A percentile compares a stretch with the other conserved stretches of the same genome.
phyloP scores from a whole-genome alignment of 139 green algal species.

The Coelastrella sp. region DNA sequence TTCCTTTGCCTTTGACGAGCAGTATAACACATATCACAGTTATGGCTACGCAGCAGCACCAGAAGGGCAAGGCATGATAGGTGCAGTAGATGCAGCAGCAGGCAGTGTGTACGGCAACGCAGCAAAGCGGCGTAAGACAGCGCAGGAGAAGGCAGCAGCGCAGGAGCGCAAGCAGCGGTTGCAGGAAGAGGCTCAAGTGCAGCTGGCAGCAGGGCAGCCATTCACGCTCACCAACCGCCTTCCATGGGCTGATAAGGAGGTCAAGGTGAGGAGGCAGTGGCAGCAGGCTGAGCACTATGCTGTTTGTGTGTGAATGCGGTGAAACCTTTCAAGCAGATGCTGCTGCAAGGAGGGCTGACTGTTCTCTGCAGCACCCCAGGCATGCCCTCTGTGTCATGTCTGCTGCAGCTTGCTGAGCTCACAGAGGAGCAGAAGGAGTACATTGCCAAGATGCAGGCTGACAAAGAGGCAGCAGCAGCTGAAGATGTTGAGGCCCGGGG shows the following conservation, averaged over 20 bases:
- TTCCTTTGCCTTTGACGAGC: slow-evolving; percentile 86
- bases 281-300: not conserved
- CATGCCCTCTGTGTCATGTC: too few species aligned
- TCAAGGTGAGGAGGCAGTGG: slow-evolving; percentile 29
- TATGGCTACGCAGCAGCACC: slow-evolving; percentile 56
- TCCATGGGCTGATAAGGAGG: slow-evolving; percentile 87
- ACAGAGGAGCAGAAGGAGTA: slow-evolving; percentile 93
- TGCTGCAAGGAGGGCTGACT: not conserved
- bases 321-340: not conserved
- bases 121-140: slow-evolving; percentile 73
- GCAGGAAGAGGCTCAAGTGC: slow-evolving; percentile 24
- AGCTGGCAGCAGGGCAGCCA: slow-evolving; percentile 55
- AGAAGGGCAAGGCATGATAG: slow-evolving; percentile 55
- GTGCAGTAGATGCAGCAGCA: slow-evolving; percentile 49
- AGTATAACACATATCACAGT: slow-evolving; percentile 92
- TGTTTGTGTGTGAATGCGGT: not conserved
- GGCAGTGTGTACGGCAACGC: slow-evolving; percentile 25
- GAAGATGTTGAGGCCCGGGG: slow-evolving; percentile 56
- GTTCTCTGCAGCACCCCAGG: too few species aligned
- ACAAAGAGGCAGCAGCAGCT: slow-evolving; percentile 65
- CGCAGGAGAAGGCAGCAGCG: slow-evolving; percentile 59
- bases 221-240: slow-evolving; percentile 69
- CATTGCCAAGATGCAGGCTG: slow-evolving; percentile 76
- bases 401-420: slow-evolving; percentile 64
- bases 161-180: slow-evolving; percentile 45